Conservation (phyloP, 169 alveolate species). For the Babesia ovata region DNA sequence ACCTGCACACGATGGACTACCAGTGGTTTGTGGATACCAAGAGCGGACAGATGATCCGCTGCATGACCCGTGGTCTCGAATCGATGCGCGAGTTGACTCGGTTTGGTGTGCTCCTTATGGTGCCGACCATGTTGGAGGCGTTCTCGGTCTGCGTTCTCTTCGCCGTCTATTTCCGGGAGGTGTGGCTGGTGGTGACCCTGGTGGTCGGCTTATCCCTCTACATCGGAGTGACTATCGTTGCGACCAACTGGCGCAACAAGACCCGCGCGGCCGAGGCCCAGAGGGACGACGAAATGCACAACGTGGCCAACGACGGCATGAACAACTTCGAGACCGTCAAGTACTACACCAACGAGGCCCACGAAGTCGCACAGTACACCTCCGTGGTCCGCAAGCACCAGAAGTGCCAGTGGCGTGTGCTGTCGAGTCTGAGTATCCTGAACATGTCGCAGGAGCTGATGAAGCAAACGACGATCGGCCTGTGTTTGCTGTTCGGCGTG, state of each 20-base stretch:
- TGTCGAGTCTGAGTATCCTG: constrained; percentile 69
- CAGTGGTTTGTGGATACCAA: constrained; percentile 60
- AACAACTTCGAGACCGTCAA: constrained; percentile 79
- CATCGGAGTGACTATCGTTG: constrained; percentile 54
- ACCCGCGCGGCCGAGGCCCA: constrained; percentile 68
- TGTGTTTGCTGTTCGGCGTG: constrained; percentile 35
- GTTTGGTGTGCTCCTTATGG: constrained; percentile 51
- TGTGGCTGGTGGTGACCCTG: constrained; percentile 37
- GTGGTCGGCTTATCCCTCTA: constrained; percentile 42
- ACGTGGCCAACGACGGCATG: constrained; percentile 72
- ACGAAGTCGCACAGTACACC: constrained; percentile 68
- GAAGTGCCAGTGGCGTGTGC: constrained; percentile 61
- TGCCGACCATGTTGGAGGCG: constrained; percentile 62
- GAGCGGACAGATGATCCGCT: constrained; percentile 52
- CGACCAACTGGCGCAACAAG: constrained; percentile 73
- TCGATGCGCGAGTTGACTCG: constrained; percentile 62
- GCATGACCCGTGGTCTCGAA: constrained; percentile 63
- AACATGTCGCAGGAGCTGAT: constrained; percentile 70
- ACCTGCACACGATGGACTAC: constrained; percentile 49
- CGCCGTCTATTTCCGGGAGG: constrained; percentile 32
- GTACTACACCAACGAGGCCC: constrained; percentile 74
- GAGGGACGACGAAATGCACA: constrained; percentile 78
- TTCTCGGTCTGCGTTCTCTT: constrained; percentile 31
- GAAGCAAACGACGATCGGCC: constrained; percentile 43
- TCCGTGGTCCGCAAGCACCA: constrained; percentile 68